These are phyloP conservation scores for Solanum phureja DNA, from an alignment of 257 asterid species.

Conservation along the genomic window DNA sequence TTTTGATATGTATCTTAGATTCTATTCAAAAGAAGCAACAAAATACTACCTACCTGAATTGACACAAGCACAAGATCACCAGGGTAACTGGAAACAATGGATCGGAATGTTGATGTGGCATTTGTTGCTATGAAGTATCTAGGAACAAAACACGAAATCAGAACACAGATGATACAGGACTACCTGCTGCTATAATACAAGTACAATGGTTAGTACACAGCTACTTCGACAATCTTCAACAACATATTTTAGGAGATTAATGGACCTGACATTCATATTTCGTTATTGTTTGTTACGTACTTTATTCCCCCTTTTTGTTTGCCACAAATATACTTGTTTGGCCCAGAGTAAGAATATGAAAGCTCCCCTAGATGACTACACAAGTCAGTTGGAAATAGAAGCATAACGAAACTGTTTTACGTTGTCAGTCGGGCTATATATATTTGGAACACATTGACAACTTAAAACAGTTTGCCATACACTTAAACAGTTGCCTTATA, in stretches of 20 bases:
- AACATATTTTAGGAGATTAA: not conserved
- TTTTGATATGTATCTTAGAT: not conserved
- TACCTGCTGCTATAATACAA: not conserved
- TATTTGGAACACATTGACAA: not conserved
- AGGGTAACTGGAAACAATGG: slow-evolving; percentile 74
- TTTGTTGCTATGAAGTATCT: slow-evolving; percentile 76
- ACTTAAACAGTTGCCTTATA: not conserved
- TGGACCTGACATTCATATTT: too few species aligned
- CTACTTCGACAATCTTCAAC: not conserved
- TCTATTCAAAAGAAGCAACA: not conserved
- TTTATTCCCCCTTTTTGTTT: too few species aligned
- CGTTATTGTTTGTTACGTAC: too few species aligned
- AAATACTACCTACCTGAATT: slow-evolving; percentile 52
- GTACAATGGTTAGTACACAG: not conserved
- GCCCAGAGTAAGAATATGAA: too few species aligned
- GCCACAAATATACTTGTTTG: too few species aligned
- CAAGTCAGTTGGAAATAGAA: not conserved
- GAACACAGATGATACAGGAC: not conserved
- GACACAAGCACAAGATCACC: slow-evolving; percentile 73
- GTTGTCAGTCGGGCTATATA: not conserved
- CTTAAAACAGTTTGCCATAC: not conserved
- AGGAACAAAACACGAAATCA: slow-evolving; percentile 1
- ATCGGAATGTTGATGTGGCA: slow-evolving; percentile 76
- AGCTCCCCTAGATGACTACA: not conserved
- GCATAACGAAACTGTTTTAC: not conserved